Base-by-base conservation (phyloP, 169 alveolate genomes). In the Plasmodium berghei region DNA sequence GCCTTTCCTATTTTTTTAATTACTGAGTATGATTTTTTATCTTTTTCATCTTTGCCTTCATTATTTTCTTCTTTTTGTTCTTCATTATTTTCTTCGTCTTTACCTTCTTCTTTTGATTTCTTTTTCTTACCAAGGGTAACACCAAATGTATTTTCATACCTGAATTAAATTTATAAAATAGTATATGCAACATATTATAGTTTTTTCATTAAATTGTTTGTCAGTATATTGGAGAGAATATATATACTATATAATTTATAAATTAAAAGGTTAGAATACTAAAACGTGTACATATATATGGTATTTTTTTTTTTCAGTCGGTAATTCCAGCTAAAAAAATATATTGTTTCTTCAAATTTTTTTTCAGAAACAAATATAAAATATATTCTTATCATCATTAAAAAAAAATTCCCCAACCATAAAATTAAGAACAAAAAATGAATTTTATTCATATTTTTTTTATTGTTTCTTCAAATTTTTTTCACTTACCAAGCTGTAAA, bases 401-500 rank as follows among this genome's bases (percentile, higher is more conserved):
- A 62, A 62, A 20, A 22, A 74, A 46, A 74, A 67, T 34, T 4
- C 42, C 42, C 42, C 42, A 34, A 34, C 42, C 42, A 34, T 34
- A 61, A 74, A 26, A 73, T 58, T 18, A 49, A 20, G 1, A 28
- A 49, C 24, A 12, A 12, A 9, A 63, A 20, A 12, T 16, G 42
- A 0, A 22, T 73, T 24, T 22, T 55, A 34, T 46, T 24, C 20
- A 22, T 9, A 26, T 54, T 9, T 55, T 10, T 56, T 59, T 61
- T 64, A 18, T 73, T 55, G 6, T 22, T 16, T 18, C 1, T 10
- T 20, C n/a, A 34, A 14, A 10, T 28, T 10, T 16, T 63, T 12
- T 5, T 42, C 34, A 52, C 66, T 80, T 80, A 99, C 98, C 98
- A 99, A 72, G 97, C 94, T 94, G 96, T 97, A 97, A 98, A 99